Conservation (phyloP, 768 basidiomycete species). For the Ramaria rubella region DNA sequence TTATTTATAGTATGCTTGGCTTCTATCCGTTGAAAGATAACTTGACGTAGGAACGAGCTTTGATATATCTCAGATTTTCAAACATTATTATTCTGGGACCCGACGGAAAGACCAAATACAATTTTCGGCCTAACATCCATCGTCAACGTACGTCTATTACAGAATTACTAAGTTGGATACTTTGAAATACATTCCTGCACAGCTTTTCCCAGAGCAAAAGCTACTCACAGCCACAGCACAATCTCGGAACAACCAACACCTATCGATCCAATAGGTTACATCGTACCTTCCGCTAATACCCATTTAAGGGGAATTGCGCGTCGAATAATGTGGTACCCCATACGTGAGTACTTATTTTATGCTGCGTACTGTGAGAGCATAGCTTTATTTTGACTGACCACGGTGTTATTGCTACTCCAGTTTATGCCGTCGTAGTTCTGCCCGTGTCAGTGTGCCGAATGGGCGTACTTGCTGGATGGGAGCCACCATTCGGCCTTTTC, state of each 20-base stretch:
- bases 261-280: background rate
- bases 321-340: slow-evolving; percentile 9
- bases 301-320: slow-evolving; percentile 1
- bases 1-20: slow-evolving; percentile 4
- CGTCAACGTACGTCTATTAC: background rate
- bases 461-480: slow-evolving; percentile 6
- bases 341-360: background rate
- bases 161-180: background rate
- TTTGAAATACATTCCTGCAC: background rate
- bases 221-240: no score
- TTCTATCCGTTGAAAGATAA: background rate
- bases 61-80: slow-evolving; percentile 7
- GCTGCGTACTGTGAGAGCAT: no score
- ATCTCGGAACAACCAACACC: background rate
- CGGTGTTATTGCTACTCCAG: background rate
- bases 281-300: background rate
- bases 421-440: slow-evolving; percentile 5
- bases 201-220: no score
- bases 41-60: background rate
- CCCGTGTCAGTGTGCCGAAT: slow-evolving; percentile 5
- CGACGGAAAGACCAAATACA: background rate
- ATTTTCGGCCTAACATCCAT: background rate
- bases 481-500: slow-evolving; percentile 2
- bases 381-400: background rate
- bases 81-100: background rate